Conservation (phyloP, 192 early-diverging fungal species). For the Backusella australiensis region DNA sequence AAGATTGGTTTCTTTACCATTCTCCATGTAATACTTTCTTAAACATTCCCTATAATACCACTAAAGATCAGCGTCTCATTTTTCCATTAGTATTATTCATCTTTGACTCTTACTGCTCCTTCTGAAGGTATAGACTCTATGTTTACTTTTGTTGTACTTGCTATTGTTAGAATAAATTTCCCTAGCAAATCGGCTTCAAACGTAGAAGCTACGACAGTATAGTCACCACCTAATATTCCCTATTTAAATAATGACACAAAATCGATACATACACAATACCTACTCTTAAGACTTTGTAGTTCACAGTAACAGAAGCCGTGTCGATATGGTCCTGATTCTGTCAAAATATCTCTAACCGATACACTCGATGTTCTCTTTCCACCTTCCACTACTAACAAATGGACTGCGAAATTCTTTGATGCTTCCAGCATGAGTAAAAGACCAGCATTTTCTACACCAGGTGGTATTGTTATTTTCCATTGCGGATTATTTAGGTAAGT, state of each 20-base stretch:
- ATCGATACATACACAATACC: background rate
- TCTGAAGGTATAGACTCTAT: conserved; percentile 65
- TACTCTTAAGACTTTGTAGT: conserved; percentile 58
- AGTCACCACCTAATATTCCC: conserved; percentile 57
- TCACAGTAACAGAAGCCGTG: conserved; percentile 74
- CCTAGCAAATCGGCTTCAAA: conserved; percentile 71
- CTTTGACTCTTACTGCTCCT: conserved; percentile 57
- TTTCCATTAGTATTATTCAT: background rate
- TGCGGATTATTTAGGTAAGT: conserved; percentile 80
- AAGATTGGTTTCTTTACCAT: conserved; percentile 41
- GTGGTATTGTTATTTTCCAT: conserved; percentile 61
- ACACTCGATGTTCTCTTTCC: conserved; percentile 69
- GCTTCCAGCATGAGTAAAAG: conserved; percentile 66
- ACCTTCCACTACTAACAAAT: conserved; percentile 66
- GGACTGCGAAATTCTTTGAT: conserved; percentile 59
- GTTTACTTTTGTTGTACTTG: conserved; percentile 48
- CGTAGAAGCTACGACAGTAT: conserved; percentile 78
- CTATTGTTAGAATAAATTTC: conserved; percentile 64
- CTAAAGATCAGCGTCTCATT: background rate
- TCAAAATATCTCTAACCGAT: conserved; percentile 59
- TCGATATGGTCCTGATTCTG: conserved; percentile 72
- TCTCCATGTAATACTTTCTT: conserved; percentile 49
- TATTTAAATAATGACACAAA: background rate
- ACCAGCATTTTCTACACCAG: conserved; percentile 7
- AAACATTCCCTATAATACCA: conserved; percentile 56